Conservation (phyloP, 2,329 filamentous ascomycete species). For the Aureobasidium zeae region DNA sequence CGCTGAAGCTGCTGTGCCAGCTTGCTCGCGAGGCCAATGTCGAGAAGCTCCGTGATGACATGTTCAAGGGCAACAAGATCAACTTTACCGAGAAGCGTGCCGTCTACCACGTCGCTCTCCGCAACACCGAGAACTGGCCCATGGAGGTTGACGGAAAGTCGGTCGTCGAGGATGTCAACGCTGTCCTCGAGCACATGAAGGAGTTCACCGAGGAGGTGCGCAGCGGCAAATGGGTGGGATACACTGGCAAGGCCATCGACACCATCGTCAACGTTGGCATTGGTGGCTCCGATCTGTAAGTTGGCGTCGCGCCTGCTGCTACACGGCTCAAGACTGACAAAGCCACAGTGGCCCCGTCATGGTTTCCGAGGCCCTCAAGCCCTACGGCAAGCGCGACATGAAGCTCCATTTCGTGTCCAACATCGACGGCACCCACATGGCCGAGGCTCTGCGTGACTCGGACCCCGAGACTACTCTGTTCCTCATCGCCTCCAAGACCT, state of each 20-base stretch:
- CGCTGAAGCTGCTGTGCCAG: slow-evolving; percentile 73
- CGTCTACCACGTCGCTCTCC: slow-evolving; percentile 89
- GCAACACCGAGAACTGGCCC: slow-evolving; percentile 75
- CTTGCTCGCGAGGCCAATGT: slow-evolving; percentile 85
- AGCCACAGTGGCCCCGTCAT: slow-evolving; percentile 77
- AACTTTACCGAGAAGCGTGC: slow-evolving; percentile 98
- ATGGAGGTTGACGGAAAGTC: slow-evolving; percentile 83
- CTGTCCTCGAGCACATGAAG: slow-evolving; percentile 93
- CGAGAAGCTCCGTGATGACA: slow-evolving; percentile 88
- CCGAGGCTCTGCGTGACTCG: slow-evolving; percentile 78
- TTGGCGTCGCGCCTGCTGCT: slow-evolving; percentile 20
- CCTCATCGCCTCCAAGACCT: slow-evolving; percentile 97
- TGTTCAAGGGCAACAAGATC: slow-evolving; percentile 97
- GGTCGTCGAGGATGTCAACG: slow-evolving; percentile 87
- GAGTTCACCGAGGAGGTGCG: slow-evolving; percentile 93
- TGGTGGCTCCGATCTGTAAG: slow-evolving; percentile 94
- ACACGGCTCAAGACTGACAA: slow-evolving; percentile 21
- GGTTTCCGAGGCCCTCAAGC: slow-evolving; percentile 95
- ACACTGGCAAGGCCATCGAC: slow-evolving; percentile 91
- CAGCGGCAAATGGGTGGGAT: slow-evolving; percentile 94
- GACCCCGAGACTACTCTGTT: slow-evolving; percentile 98
- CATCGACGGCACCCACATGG: slow-evolving; percentile 97
- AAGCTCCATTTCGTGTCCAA: slow-evolving; percentile 98
- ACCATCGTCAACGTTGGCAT: slow-evolving; percentile 97
- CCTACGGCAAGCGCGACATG: slow-evolving; percentile 77